Base-by-base conservation (phyloP, 2,329 filamentous ascomycete genomes). In the Colletotrichum trifolii region DNA sequence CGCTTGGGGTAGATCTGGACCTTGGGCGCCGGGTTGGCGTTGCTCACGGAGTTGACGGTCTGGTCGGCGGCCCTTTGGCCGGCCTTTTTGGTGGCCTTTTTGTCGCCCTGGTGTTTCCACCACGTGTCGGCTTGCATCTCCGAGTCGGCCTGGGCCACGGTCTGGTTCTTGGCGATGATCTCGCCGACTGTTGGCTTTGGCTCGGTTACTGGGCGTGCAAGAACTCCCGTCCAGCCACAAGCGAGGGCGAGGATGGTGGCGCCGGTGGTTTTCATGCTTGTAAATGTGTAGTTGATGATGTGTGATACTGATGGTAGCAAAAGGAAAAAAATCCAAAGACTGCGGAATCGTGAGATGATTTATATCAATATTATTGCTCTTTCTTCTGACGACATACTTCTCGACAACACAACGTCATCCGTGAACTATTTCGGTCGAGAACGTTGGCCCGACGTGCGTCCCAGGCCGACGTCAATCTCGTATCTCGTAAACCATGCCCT, bases 1-100 rank as follows among this genome's bases (percentile, higher is more conserved):
- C 72, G 73, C 66, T 76, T 76, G 2, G 78, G 81, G 45, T 77
- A 83, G 13, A 80, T 65, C 13, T 47, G 47, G 33, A 2, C 42
- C 47, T 35, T 56, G 3, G 62, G 62, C 4, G 35, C 52, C 6
- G 58, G 52, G 11, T 65, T 65, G 40, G 8, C 25, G 35, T 65
- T 65, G 1, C 1, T 15, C 34, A 52, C 53, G 4, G 58, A 65
- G 36, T 65, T 52, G n/a, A 56, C 10, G 4, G 33, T 46, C 1
- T 52, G 35, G 8, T 46, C 40, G 6, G 25, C 25, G 10, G 45
- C 45, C 1, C 4, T 6, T 4, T 47, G 55, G 15, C 47, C 11
- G 4, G 15, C 34, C 17, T 47, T 34, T 6, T 4, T 47, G 55
- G 34, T 42, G n/a, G 4, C 15, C 34, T 12, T 42, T 34, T 25